phyloP scores from a whole-genome alignment of 2,329 filamentous ascomycete species.

The Dactylellina sp. region DNA sequence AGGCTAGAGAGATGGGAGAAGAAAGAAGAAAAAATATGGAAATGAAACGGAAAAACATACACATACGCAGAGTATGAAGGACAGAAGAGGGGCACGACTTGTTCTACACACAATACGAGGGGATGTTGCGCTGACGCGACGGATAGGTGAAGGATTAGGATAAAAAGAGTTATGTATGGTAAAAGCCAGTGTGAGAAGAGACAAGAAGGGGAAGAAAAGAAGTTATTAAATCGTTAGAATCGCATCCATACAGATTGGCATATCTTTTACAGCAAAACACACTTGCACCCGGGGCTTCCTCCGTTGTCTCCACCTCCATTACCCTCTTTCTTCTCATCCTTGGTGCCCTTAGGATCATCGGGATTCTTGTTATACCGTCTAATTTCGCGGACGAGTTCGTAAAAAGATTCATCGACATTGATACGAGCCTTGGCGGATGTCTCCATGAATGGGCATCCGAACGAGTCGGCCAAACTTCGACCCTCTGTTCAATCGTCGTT shows the following conservation, averaged over 20 bases:
- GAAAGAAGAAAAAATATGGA: neutral
- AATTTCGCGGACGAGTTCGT: conserved; percentile 97
- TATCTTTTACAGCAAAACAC: conserved; percentile 60
- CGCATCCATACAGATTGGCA: conserved; percentile 49
- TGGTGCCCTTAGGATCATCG: conserved; percentile 70
- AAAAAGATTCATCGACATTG: conserved; percentile 98
- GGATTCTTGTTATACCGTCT: conserved; percentile 98
- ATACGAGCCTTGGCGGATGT: conserved; percentile 97
- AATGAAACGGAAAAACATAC: neutral
- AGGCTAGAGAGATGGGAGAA: conserved; percentile 10
- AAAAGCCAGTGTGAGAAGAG: conserved; percentile 38
- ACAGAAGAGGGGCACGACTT: conserved; percentile 17
- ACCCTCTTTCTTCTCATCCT: conserved; percentile 65
- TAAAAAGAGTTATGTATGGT: conserved; percentile 55
- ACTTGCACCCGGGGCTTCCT: conserved; percentile 58
- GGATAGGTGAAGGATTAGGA: conserved; percentile 53
- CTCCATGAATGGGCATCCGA: conserved; percentile 98
- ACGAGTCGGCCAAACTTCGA: conserved; percentile 83
- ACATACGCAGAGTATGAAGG: too few relatives aligned
- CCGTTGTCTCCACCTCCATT: conserved; percentile 72
- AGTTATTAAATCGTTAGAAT: conserved; percentile 57
- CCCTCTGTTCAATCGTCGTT: conserved; percentile 74
- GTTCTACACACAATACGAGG: conserved; percentile 44
- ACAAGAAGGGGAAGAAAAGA: conserved; percentile 27
- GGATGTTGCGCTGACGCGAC: conserved; percentile 56